Evolutionary conservation across 371 early-diverging fungal species (phyloP).

Genomic region (Mortierella sp.): DNA sequence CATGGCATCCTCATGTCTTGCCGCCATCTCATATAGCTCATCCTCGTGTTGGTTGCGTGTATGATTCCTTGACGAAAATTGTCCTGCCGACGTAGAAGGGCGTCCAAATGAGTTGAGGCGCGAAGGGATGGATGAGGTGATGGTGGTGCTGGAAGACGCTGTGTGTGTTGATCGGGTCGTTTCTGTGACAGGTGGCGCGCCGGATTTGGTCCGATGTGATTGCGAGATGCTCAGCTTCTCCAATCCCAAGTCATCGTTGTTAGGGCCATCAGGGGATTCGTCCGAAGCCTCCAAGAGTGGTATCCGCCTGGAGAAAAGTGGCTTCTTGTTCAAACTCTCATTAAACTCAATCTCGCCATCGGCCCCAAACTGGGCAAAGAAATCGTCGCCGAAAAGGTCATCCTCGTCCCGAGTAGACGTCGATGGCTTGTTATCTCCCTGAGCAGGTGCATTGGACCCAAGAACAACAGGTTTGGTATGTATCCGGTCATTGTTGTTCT

Average conservation of each 20-base stretch:
- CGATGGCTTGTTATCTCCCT: not conserved
- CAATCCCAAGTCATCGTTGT: slow-evolving; percentile 38
- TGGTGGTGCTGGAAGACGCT: slow-evolving; percentile 45
- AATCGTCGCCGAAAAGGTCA: slow-evolving; percentile 48
- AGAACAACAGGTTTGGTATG: not conserved
- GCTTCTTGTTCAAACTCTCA: slow-evolving; percentile 22
- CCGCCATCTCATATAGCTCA: slow-evolving; percentile 54
- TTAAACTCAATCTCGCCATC: slow-evolving; percentile 32
- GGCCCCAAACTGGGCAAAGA: slow-evolving; percentile 44
- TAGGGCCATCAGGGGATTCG: not conserved
- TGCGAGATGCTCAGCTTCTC: slow-evolving; percentile 47
- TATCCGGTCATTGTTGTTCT: not conserved
- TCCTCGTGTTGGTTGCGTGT: slow-evolving; percentile 41
- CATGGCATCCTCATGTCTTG: slow-evolving; percentile 45
- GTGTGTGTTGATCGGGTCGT: slow-evolving; percentile 30
- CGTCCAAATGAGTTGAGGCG: slow-evolving; percentile 26
- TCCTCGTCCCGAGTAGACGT: slow-evolving; percentile 14
- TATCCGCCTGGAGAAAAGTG: slow-evolving; percentile 36
- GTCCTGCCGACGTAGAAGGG: not conserved
- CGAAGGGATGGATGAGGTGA: slow-evolving; percentile 27
- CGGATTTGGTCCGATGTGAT: slow-evolving; percentile 33
- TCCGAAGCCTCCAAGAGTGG: slow-evolving; percentile 28
- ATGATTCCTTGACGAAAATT: slow-evolving; percentile 7
- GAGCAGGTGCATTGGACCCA: not conserved
- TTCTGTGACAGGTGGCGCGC: slow-evolving; percentile 16